A percentile compares a stretch with the other conserved stretches of the same genome.
Conservation (phyloP, 2,329 filamentous ascomycete species). For the Ciborinia camelliae region DNA sequence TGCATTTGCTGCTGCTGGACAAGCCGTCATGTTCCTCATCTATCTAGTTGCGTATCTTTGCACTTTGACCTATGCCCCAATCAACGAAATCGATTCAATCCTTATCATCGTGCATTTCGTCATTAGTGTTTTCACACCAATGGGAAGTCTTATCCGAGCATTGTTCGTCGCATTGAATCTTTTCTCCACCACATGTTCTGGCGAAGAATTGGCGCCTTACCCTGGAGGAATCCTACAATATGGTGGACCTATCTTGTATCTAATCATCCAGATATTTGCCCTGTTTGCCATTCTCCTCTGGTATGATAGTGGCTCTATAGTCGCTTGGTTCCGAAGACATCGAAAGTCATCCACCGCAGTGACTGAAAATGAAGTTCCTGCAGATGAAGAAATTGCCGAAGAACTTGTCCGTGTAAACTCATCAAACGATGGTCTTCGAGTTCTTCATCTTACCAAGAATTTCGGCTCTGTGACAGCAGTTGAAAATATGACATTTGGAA, state of each 20-base stretch:
- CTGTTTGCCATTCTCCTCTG: slow-evolving; percentile 73
- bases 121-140: slow-evolving; percentile 69
- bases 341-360: slow-evolving; percentile 23
- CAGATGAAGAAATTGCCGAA: slow-evolving; percentile 54
- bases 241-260: slow-evolving; percentile 80
- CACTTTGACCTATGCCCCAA: slow-evolving; percentile 71
- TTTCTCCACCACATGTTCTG: slow-evolving; percentile 75
- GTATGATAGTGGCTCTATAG: slow-evolving; percentile 71
- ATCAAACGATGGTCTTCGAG: slow-evolving; percentile 56
- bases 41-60: slow-evolving; percentile 70
- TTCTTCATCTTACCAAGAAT: slow-evolving; percentile 74
- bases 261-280: slow-evolving; percentile 68
- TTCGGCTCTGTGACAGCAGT: slow-evolving; percentile 77
- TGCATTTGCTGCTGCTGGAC: slow-evolving; percentile 74
- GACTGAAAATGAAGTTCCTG: slow-evolving; percentile 17
- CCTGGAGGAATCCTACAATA: slow-evolving; percentile 71
- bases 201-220: slow-evolving; percentile 58
- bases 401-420: slow-evolving; percentile 62
- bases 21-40: slow-evolving; percentile 67
- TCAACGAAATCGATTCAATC: slow-evolving; percentile 63
- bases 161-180: slow-evolving; percentile 78
- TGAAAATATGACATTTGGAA: slow-evolving; percentile 82
- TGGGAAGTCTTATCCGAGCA: slow-evolving; percentile 70
- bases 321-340: slow-evolving; percentile 48
- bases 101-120: slow-evolving; percentile 72